Percentiles rank a stretch among this genome's conserved stretches.
Evolutionary conservation across 352 stramenopile genomes (phyloP).

Genomic region (Phytophthora pseudosyringae): DNA sequence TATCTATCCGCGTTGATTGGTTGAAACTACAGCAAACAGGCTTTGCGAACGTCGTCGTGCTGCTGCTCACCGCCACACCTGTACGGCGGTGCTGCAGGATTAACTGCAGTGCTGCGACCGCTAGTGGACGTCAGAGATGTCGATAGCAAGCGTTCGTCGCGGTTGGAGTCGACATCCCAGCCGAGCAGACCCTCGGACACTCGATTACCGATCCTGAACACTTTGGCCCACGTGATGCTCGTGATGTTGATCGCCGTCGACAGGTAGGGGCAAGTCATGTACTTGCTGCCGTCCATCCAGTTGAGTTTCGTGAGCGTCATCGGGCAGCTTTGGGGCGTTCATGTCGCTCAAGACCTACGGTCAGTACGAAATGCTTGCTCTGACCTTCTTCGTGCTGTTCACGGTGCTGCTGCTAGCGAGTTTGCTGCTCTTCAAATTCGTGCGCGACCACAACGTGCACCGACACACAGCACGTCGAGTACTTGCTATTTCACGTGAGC

Average conservation of each 20-base stretch:
- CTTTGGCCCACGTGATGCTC: conserved; percentile 40
- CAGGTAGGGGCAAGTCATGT: conserved; percentile 45
- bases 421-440: conserved; percentile 49
- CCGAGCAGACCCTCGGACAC: background rate
- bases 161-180: background rate
- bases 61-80: background rate
- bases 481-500: conserved; percentile 44
- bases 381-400: conserved; percentile 63
- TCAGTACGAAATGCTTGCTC: conserved; percentile 62
- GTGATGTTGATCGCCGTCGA: conserved; percentile 50
- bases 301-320: conserved; percentile 32
- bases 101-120: conserved; percentile 16
- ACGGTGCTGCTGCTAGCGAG: conserved; percentile 47
- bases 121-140: conserved; percentile 15
- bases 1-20: too few species aligned
- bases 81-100: too few species aligned
- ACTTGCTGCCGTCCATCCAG: conserved; percentile 47
- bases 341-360: conserved; percentile 30
- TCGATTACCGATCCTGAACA: conserved; percentile 25
- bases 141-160: conserved; percentile 5
- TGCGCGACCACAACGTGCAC: conserved; percentile 48
- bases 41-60: too few species aligned
- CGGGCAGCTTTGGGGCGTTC: conserved; percentile 38
- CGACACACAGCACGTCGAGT: conserved; percentile 44
- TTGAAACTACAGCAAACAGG: too few species aligned